phyloP scores from a whole-genome alignment of 1,284 basidiomycete genomes.

The Sporisorium sorghi region DNA sequence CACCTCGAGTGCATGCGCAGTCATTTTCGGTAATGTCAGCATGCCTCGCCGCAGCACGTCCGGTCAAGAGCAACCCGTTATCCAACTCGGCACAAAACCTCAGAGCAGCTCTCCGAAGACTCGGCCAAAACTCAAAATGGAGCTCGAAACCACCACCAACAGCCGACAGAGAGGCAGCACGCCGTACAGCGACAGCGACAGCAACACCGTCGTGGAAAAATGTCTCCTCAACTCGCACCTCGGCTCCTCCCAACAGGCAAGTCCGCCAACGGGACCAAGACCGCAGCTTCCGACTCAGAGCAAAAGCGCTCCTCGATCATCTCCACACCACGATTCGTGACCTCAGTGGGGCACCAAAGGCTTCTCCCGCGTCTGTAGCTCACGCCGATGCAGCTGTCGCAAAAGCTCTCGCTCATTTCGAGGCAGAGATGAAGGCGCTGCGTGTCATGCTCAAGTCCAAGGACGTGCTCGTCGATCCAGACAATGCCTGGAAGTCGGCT shows the following conservation, averaged over 20 bases:
- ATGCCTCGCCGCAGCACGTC: background rate
- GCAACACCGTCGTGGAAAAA: background rate
- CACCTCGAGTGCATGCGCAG: constrained; percentile 19
- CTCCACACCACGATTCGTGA: constrained; percentile 1
- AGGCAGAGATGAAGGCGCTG: constrained; percentile 39
- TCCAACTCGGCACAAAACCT: constrained; percentile 27
- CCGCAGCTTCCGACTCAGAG: constrained; percentile 27
- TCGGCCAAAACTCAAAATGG: constrained; percentile 25
- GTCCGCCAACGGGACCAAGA: constrained; percentile 3
- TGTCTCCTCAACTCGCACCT: background rate
- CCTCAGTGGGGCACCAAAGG: background rate
- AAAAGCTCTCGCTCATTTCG: constrained; percentile 18
- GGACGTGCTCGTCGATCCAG: constrained; percentile 31
- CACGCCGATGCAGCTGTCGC: constrained; percentile 17
- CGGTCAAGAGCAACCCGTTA: constrained; percentile 1
- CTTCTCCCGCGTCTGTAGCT: background rate
- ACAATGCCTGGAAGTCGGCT: constrained; percentile 39
- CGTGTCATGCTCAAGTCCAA: constrained; percentile 43
- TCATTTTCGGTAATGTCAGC: constrained; percentile 10
- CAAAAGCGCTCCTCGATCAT: constrained; percentile 16
- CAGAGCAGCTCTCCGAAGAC: constrained; percentile 20
- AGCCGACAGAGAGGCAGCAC: background rate
- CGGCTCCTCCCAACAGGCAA: background rate
- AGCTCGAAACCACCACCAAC: constrained; percentile 6
- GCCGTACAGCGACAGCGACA: no score